phyloP scores from a whole-genome alignment of 2,329 filamentous ascomycete genomes.

The Phyllosticta capitalensis region DNA sequence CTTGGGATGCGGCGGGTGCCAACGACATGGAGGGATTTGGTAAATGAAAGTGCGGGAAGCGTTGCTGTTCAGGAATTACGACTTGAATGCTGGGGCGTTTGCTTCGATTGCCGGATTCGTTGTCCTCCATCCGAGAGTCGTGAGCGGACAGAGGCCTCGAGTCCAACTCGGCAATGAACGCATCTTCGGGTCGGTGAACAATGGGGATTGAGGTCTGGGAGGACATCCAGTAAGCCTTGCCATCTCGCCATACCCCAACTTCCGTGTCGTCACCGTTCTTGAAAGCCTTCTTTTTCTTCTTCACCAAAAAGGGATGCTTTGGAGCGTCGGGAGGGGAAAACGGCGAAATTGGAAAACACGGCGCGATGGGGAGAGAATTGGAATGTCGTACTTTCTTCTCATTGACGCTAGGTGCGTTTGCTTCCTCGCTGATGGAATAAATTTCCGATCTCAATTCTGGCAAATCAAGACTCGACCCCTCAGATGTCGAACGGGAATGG shows the following conservation, averaged over 20 bases:
- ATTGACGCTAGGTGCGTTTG: neutral
- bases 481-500: neutral
- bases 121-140: neutral
- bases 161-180: conserved; percentile 9
- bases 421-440: neutral
- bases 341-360: conserved; percentile 10
- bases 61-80: conserved; percentile 21
- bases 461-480: neutral
- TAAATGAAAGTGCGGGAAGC: neutral
- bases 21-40: neutral
- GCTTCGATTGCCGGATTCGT: neutral
- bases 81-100: conserved; percentile 25
- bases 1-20: neutral
- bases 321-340: neutral
- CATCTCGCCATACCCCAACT: conserved; percentile 38
- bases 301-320: neutral
- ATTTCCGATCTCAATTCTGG: neutral
- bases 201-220: neutral
- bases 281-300: conserved; percentile 2
- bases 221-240: conserved; percentile 32
- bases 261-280: conserved; percentile 13
- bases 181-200: conserved; percentile 8
- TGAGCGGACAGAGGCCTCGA: conserved; percentile 12
- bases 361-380: conserved; percentile 13
- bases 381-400: neutral